Percentiles rank a stretch among this genome's conserved stretches.
These are phyloP conservation scores for Magnusiomyces suaveolens DNA, from an alignment of 1,139 yeast genomes.

Conservation along the genomic window DNA sequence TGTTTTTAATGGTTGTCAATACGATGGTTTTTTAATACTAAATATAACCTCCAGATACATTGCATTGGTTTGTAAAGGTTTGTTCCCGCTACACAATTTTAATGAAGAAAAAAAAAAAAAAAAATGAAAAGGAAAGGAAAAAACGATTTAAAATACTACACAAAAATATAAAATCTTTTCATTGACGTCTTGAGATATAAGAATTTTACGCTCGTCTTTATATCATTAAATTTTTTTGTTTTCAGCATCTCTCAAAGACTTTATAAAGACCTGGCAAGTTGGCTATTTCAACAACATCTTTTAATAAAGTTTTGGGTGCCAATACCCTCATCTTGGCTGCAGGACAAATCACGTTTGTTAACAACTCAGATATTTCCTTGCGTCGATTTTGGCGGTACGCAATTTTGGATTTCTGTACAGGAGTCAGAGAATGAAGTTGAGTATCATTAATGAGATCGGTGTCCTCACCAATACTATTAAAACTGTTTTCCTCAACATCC, in stretches of 20 bases:
- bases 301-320: slow-evolving; percentile 47
- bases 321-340: slow-evolving; percentile 51
- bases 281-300: slow-evolving; percentile 72
- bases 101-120: not conserved
- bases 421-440: not conserved
- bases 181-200: no score
- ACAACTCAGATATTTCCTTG: slow-evolving; percentile 15
- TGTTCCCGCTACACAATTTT: no score
- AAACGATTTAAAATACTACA: no score
- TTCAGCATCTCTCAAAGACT: slow-evolving; percentile 82
- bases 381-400: slow-evolving; percentile 7
- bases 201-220: not conserved
- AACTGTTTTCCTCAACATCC: slow-evolving; percentile 5
- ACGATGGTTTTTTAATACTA: not conserved
- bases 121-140: not conserved
- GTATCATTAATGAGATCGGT: not conserved
- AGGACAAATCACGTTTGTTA: slow-evolving; percentile 57
- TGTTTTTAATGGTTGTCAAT: not conserved
- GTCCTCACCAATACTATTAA: slow-evolving; percentile 1
- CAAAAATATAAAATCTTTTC: no score
- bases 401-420: not conserved
- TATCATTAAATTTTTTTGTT: not conserved
- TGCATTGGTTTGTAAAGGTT: no score
- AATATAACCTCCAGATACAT: no score
- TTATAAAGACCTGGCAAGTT: slow-evolving; percentile 82